phyloP scores from a whole-genome alignment of 2,329 filamentous ascomycete genomes.

The Arthrobotrys sphaeroides region DNA sequence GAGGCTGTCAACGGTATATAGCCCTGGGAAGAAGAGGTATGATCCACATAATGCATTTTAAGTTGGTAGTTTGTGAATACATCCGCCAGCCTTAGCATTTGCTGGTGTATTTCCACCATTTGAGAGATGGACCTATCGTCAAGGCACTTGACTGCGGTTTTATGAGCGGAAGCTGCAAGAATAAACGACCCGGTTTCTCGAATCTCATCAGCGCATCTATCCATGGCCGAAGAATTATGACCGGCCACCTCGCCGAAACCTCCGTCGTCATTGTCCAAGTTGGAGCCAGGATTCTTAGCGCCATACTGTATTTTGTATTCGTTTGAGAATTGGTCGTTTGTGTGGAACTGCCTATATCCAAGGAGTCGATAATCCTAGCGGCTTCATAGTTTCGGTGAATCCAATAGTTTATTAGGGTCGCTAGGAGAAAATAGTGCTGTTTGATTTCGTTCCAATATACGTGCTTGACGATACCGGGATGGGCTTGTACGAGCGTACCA shows the following conservation, averaged over 20 bases:
- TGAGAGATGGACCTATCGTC: not conserved
- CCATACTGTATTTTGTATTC: no score
- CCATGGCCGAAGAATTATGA: no score
- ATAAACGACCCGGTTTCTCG: no score
- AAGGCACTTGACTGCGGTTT: not conserved
- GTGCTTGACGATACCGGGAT: not conserved
- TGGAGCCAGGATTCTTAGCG: no score
- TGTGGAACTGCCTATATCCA: no score
- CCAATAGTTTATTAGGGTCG: not conserved
- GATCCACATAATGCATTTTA: constrained; percentile 4
- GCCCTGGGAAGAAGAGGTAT: not conserved
- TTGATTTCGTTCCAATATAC: constrained; percentile 30
- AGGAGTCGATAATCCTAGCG: not conserved
- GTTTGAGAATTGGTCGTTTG: no score
- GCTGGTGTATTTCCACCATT: constrained; percentile 10
- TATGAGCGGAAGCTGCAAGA: not conserved
- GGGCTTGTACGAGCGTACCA: not conserved
- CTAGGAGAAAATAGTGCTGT: not conserved
- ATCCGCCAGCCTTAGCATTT: constrained; percentile 3
- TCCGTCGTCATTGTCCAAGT: no score
- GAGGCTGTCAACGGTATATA: not conserved
- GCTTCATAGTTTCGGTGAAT: not conserved
- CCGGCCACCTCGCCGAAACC: no score
- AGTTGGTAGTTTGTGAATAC: constrained; percentile 21
- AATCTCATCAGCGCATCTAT: no score